Evolutionary conservation across 2,329 filamentous ascomycete genomes (phyloP).

Genomic region (Aspergillus quadricinctus): DNA sequence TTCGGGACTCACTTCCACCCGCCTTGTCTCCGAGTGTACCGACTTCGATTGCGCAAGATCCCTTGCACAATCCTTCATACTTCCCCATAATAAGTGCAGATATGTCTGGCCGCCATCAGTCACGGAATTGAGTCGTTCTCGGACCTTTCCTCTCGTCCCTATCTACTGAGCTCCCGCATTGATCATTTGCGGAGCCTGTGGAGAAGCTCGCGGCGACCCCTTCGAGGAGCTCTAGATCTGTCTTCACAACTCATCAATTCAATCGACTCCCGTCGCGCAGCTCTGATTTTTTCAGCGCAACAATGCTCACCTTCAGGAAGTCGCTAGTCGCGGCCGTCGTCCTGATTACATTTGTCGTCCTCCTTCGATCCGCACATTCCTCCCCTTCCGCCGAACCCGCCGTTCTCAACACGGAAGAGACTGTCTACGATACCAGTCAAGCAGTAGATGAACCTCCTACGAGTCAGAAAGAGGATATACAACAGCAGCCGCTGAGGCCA

Average conservation of each 20-base stretch:
- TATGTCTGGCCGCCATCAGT: neutral
- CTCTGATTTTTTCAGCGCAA: slow-evolving; percentile 7
- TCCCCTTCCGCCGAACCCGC: slow-evolving; percentile 43
- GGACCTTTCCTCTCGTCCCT: neutral
- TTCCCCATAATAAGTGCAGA: neutral
- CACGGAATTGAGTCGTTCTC: neutral
- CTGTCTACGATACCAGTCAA: slow-evolving; percentile 18
- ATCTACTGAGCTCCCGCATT: neutral
- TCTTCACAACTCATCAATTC: neutral
- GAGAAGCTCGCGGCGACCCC: slow-evolving; percentile 2
- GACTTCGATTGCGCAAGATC: neutral
- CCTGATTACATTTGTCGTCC: slow-evolving; percentile 64
- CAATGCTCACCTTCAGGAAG: slow-evolving; percentile 75
- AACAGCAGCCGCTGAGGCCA: slow-evolving; percentile 55
- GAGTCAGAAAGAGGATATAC: slow-evolving; percentile 12
- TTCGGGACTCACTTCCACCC: neutral
- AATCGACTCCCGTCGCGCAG: slow-evolving; percentile 4
- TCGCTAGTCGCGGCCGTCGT: slow-evolving; percentile 67
- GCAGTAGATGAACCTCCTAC: slow-evolving; percentile 8
- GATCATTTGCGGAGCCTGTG: slow-evolving; percentile 13
- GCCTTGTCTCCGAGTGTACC: neutral
- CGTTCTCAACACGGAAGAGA: slow-evolving; percentile 23
- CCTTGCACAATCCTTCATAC: neutral
- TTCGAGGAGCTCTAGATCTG: neutral
- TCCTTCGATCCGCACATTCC: slow-evolving; percentile 60